phyloP scores from a whole-genome alignment of 2,329 filamentous ascomycete genomes.

The Esteya vermicola region DNA sequence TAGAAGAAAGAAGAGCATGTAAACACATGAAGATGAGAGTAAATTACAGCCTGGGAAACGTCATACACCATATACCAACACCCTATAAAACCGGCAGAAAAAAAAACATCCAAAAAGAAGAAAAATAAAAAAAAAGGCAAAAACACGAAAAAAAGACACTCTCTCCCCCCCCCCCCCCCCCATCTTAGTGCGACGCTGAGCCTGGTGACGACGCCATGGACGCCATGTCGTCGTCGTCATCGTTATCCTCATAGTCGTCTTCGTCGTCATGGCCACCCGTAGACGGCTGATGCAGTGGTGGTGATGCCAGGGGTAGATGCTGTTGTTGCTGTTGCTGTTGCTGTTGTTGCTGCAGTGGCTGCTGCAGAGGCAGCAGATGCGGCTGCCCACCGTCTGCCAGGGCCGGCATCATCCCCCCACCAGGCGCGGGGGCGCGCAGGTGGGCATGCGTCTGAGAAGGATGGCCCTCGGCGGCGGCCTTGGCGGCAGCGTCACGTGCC shows the following conservation, averaged over 20 bases:
- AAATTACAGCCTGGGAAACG: not conserved
- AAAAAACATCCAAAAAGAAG: not conserved
- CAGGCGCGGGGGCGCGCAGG: too few relatives aligned
- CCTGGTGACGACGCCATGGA: not conserved
- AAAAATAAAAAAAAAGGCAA: not conserved
- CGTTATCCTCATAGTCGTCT: not conserved
- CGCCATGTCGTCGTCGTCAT: not conserved
- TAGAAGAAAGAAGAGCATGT: not conserved
- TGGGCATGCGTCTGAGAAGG: not conserved
- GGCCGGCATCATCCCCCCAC: too few relatives aligned
- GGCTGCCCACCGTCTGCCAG: too few relatives aligned
- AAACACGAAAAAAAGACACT: not conserved
- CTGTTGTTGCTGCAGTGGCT: not conserved
- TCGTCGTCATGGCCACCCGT: too few relatives aligned
- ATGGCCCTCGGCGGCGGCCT: not conserved
- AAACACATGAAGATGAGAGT: not conserved
- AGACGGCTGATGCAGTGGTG: too few relatives aligned
- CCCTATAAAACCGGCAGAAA: too few relatives aligned
- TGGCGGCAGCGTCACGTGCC: slow-evolving; percentile 12
- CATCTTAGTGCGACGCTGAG: not conserved
- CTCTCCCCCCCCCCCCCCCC: not conserved
- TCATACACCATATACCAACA: too few relatives aligned
- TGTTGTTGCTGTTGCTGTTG: not conserved
- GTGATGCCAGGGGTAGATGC: too few relatives aligned
- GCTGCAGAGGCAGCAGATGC: too few relatives aligned